Base-by-base conservation (phyloP, 148 eudicot genomes). In the Drosera capensis region DNA sequence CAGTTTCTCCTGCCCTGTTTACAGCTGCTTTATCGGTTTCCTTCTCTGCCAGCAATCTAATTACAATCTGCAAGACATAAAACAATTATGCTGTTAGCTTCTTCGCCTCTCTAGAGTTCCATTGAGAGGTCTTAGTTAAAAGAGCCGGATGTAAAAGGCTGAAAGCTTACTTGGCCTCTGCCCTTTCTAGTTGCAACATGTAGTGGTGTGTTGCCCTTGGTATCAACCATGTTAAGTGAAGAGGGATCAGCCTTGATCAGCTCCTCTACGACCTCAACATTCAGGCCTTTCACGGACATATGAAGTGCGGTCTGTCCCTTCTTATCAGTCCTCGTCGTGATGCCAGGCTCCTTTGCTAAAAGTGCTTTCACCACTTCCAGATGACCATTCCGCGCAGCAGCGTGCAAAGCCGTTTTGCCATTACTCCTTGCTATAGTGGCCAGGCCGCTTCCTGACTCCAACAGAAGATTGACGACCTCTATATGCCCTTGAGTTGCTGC, bases 261-360 rank as follows among this genome's bases (percentile, higher is more conserved):
- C 72, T 71, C 82, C 54, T 68, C 78, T 20, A 82, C 96, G 28
- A 86, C 71, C 56, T 79, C 82, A 29, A 71, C 60, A 54, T 63
- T 86, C 51, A 73, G 96, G n/a, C 96, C 93, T 54, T 86, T 86
- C 14, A 58, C 94, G 0, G 96, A 93, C 96, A 86, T 86, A 57
- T 81, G 96, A 71, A 86, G 94, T 21, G 96, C 79, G 5, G 96
- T 86, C 44, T 82, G 96, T 3, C 96, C 94, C 71, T 86, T 86
- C 64, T 79, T 86, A 48, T 86, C 96, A 18, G 57, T 70, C 35
- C 93, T 67, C 5, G 67, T 51, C 5, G 79, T 63, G n/a, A 82
- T 57, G 28, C 62, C 71, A 1, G 79, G 82, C 59, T 79, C 96
- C 46, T 71, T 73, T 16, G 30, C 58, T 47, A 86, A 37, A 22